A percentile compares a stretch with the other conserved stretches of the same genome.
phyloP scores from a whole-genome alignment of 2,329 filamentous ascomycete species.

The Xylaria arbuscula region DNA sequence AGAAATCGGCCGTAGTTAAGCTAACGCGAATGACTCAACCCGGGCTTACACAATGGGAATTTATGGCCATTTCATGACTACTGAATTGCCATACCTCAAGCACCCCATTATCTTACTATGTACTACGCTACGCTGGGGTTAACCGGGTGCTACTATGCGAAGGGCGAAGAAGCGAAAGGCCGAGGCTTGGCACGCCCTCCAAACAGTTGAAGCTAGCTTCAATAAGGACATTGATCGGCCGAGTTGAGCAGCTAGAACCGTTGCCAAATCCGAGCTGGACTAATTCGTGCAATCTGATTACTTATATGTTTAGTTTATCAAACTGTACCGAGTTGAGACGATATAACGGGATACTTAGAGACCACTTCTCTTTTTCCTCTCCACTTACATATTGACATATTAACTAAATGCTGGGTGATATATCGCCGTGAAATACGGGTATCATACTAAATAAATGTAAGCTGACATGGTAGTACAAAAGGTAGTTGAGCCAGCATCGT shows the following conservation, averaged over 20 bases:
- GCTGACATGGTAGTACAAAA: no score
- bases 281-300: not conserved
- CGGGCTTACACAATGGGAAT: not conserved
- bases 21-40: slow-evolving; percentile 2
- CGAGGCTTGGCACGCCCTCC: slow-evolving; percentile 20
- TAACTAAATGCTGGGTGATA: not conserved
- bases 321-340: no score
- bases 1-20: not conserved
- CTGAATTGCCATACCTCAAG: not conserved
- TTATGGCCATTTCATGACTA: not conserved
- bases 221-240: not conserved
- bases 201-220: not conserved
- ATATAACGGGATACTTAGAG: no score
- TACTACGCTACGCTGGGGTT: not conserved
- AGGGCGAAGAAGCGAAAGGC: slow-evolving; percentile 15
- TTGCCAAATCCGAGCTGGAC: not conserved
- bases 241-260: slow-evolving; percentile 2
- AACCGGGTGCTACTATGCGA: slow-evolving; percentile 8
- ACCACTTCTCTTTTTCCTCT: not conserved
- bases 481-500: no score
- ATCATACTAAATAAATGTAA: no score
- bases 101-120: not conserved
- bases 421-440: no score
- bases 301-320: no score
- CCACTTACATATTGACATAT: no score